A percentile compares a stretch with the other conserved stretches of the same genome.
These are phyloP conservation scores for Lepidium sativum DNA, from an alignment of 345 rosid genomes.

Conservation along the genomic window DNA sequence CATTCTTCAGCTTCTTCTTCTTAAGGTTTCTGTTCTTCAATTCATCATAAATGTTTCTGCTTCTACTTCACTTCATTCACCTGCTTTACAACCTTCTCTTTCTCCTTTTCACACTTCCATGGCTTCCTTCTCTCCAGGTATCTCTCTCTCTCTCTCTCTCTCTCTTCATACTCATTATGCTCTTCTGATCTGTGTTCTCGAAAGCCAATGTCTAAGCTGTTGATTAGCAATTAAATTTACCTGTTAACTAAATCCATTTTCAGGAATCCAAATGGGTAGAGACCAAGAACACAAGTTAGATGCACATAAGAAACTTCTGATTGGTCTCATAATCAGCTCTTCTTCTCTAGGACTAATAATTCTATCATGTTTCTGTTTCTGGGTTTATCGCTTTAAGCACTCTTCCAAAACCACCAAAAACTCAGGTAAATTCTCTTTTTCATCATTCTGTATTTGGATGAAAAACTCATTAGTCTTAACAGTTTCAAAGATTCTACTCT, in stretches of 20 bases:
- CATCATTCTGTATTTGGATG: not conserved
- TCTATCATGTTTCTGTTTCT: conserved; percentile 9
- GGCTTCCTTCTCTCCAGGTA: conserved; percentile 74
- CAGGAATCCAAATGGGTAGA: conserved; percentile 42
- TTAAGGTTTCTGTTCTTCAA: not conserved
- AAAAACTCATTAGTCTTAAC: not conserved
- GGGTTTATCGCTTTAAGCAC: conserved; percentile 18
- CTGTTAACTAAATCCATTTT: not conserved
- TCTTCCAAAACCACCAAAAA: conserved; percentile 33
- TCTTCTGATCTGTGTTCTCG: not conserved
- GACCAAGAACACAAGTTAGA: conserved; percentile 38
- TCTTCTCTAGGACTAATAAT: conserved; percentile 31
- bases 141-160: not conserved
- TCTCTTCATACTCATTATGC: not conserved
- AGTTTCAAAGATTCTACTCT: not conserved
- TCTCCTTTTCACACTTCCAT: conserved; percentile 43
- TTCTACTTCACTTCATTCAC: conserved; percentile 17
- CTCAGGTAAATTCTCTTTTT: conserved; percentile 38
- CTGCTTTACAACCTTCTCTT: conserved; percentile 28
- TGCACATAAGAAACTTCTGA: conserved; percentile 38
- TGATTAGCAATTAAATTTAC: not conserved
- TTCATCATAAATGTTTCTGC: conserved; percentile 3
- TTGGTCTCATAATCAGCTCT: conserved; percentile 47
- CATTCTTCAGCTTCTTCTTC: conserved; percentile 8
- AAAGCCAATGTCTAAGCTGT: not conserved